phyloP scores from a whole-genome alignment of 2,329 filamentous ascomycete genomes.

The Colletotrichum salicis region DNA sequence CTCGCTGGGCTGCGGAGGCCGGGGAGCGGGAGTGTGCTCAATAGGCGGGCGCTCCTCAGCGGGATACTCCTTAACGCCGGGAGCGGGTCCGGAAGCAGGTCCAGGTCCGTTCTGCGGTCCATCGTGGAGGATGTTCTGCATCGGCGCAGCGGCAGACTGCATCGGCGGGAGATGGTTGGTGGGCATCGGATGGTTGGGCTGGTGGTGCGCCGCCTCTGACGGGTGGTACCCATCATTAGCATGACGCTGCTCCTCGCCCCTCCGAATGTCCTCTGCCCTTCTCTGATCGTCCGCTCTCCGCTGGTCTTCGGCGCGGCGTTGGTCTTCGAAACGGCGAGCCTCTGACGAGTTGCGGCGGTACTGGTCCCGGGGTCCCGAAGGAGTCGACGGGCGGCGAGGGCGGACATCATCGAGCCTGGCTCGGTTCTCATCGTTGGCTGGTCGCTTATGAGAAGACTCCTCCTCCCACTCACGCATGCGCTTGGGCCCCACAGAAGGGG shows the following conservation, averaged over 20 bases:
- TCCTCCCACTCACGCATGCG: conserved; percentile 93
- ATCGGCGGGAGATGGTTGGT: conserved; percentile 69
- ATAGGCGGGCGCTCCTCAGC: conserved; percentile 67
- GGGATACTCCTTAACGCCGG: conserved; percentile 61
- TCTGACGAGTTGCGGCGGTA: conserved; percentile 85
- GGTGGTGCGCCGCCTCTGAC: conserved; percentile 91
- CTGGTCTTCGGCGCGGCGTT: conserved; percentile 68
- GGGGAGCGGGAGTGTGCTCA: conserved; percentile 56
- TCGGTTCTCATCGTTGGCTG: conserved; percentile 86
- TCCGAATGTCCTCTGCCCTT: conserved; percentile 64
- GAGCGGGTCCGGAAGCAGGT: conserved; percentile 52
- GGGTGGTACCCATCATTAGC: conserved; percentile 86
- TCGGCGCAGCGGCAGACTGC: conserved; percentile 67
- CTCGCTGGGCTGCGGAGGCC: conserved; percentile 71
- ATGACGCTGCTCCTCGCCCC: conserved; percentile 72
- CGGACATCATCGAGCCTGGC: conserved; percentile 87
- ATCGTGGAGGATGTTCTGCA: conserved; percentile 64
- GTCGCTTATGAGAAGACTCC: conserved; percentile 82
- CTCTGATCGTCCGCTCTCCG: conserved; percentile 67
- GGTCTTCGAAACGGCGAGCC: conserved; percentile 72
- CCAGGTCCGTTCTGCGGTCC: conserved; percentile 45
- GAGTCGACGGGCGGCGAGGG: conserved; percentile 81
- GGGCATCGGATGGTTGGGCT: conserved; percentile 69
- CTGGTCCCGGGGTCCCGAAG: conserved; percentile 65
- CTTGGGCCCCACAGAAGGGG: conserved; percentile 83